Percentiles rank a stretch among this genome's conserved stretches.
phyloP scores from a whole-genome alignment of 192 early-diverging fungal species.

The Linnemannia hyalina region DNA sequence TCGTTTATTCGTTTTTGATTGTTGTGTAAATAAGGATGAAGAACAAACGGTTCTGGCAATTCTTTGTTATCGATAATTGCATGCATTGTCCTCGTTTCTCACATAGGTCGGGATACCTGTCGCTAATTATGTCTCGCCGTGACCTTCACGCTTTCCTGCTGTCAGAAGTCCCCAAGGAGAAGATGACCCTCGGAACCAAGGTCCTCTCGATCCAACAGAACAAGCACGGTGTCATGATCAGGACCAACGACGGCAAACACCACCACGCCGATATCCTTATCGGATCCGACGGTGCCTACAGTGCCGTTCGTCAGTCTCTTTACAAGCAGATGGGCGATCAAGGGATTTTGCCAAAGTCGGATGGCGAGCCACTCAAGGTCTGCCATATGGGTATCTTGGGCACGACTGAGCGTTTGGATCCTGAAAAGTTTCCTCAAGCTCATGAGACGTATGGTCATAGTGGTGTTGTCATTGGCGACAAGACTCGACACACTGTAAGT shows the following conservation, averaged over 20 bases:
- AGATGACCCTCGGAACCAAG: conserved; percentile 2
- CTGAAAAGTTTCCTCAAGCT: not conserved
- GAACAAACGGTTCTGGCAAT: too few relatives aligned
- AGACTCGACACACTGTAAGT: conserved; percentile 13
- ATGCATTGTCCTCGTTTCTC: not conserved
- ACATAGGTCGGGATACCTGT: not conserved
- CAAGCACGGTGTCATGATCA: conserved; percentile 10
- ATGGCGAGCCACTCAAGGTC: conserved; percentile 12
- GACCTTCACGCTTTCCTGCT: conserved; percentile 6
- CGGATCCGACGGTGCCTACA: conserved; percentile 30
- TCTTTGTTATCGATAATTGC: not conserved
- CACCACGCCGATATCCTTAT: conserved; percentile 23
- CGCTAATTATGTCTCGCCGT: conserved; percentile 2
- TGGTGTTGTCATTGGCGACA: conserved; percentile 2
- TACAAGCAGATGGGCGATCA: conserved; percentile 14
- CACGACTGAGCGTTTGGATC: conserved; percentile 18
- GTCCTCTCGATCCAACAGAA: conserved; percentile 9
- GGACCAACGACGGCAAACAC: conserved; percentile 16
- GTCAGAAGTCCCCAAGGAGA: not conserved
- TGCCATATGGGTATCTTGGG: conserved; percentile 26
- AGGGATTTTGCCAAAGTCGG: conserved; percentile 9
- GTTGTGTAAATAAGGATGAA: not conserved
- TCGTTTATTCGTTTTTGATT: not conserved
- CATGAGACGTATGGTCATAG: not conserved
- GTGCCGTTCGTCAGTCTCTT: conserved; percentile 20